Conservation (phyloP, 2,329 filamentous ascomycete species). For the Trichoderma sp. region DNA sequence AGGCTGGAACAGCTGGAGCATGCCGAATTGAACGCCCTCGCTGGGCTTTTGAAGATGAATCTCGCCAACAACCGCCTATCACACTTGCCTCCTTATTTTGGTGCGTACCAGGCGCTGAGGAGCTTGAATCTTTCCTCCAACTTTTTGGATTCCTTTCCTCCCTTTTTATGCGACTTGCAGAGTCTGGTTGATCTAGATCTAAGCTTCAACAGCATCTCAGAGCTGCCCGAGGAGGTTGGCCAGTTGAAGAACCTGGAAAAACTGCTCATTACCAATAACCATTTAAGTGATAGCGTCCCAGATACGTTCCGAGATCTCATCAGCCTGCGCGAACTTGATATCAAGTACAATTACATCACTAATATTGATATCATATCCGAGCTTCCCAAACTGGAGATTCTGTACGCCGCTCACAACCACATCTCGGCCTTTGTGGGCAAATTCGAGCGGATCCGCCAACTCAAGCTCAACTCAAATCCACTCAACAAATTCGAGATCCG, state of each 20-base stretch:
- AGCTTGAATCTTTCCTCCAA: slow-evolving; percentile 94
- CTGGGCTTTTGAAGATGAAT: slow-evolving; percentile 81
- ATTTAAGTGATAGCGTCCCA: slow-evolving; percentile 74
- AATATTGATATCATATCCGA: slow-evolving; percentile 85
- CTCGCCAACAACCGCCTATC: slow-evolving; percentile 90
- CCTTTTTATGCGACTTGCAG: slow-evolving; percentile 78
- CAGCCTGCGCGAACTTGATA: slow-evolving; percentile 86
- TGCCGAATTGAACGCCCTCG: slow-evolving; percentile 74
- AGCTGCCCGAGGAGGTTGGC: slow-evolving; percentile 76
- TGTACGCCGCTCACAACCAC: slow-evolving; percentile 89
- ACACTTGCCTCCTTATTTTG: slow-evolving; percentile 78
- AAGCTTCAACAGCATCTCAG: slow-evolving; percentile 89
- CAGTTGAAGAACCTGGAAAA: slow-evolving; percentile 79
- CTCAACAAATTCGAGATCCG: slow-evolving; percentile 90
- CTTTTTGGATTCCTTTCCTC: slow-evolving; percentile 79
- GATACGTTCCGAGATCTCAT: slow-evolving; percentile 69
- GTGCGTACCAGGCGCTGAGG: slow-evolving; percentile 73
- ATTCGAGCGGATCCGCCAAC: slow-evolving; percentile 80
- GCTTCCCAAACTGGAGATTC: slow-evolving; percentile 81
- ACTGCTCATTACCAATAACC: slow-evolving; percentile 94
- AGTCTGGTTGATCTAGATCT: slow-evolving; percentile 91
- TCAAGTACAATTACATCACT: slow-evolving; percentile 87
- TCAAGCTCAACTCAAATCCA: slow-evolving; percentile 93
- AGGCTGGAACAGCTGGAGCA: slow-evolving; percentile 83
- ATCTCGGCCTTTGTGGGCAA: slow-evolving; percentile 87